Evolutionary conservation across 2,329 filamentous ascomycete species (phyloP).

Genomic region (Colletotrichum sp.): DNA sequence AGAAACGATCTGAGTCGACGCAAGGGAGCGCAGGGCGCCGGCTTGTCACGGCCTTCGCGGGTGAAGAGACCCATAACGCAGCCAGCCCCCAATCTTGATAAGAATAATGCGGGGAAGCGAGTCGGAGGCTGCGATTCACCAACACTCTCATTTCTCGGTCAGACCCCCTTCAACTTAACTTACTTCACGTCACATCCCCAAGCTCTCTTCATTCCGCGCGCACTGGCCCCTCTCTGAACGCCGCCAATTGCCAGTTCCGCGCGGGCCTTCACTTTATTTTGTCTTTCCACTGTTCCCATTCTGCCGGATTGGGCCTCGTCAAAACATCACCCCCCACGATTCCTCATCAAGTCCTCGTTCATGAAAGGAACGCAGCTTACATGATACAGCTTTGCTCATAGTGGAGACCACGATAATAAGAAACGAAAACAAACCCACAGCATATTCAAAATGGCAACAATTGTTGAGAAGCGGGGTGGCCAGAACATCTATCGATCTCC

Average conservation of each 20-base stretch:
- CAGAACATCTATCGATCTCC: slow-evolving; percentile 42
- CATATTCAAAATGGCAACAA: slow-evolving; percentile 4
- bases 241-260: background rate
- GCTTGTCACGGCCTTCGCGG: slow-evolving; percentile 5
- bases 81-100: background rate
- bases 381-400: background rate
- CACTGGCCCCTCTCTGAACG: background rate
- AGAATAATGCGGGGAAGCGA: slow-evolving; percentile 12
- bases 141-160: background rate
- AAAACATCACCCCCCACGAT: background rate
- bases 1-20: background rate
- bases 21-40: background rate
- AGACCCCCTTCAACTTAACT: background rate
- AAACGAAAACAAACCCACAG: background rate
- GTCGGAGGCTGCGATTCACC: background rate
- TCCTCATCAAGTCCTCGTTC: background rate
- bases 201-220: background rate
- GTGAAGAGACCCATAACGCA: background rate
- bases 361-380: background rate
- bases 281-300: background rate
- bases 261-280: background rate
- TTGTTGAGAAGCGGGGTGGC: slow-evolving; percentile 16
- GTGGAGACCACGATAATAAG: background rate
- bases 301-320: background rate
- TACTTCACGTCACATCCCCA: background rate